Evolutionary conservation across 148 eudicot genomes (phyloP).

Genomic region (Chenopodium formosanum): DNA sequence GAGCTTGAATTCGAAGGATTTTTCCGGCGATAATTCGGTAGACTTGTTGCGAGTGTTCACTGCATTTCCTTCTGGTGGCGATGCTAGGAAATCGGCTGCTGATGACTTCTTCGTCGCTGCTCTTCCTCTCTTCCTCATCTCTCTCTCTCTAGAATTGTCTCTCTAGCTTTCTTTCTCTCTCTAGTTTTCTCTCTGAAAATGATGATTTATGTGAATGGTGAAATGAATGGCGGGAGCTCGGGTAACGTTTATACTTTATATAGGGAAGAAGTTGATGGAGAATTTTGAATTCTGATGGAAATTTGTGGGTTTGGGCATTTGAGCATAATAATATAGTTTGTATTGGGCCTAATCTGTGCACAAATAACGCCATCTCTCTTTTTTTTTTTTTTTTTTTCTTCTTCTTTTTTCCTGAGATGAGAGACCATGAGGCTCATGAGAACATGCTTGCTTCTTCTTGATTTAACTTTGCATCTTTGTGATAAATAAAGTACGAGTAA

Average conservation of each 20-base stretch:
- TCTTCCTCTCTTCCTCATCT: slow-evolving; percentile 22
- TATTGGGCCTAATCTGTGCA: background rate
- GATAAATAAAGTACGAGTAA: too few species aligned
- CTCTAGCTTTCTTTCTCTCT: background rate
- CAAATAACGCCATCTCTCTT: background rate
- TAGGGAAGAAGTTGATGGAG: background rate
- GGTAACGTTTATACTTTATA: too few species aligned
- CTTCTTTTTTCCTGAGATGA: too few species aligned
- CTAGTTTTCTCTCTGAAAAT: background rate
- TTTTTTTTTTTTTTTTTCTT: too few species aligned
- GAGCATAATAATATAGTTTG: too few species aligned
- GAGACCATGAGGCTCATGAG: too few species aligned
- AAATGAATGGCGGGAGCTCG: slow-evolving; percentile 24
- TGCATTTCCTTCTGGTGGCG: slow-evolving; percentile 17
- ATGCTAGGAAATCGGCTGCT: slow-evolving; percentile 26
- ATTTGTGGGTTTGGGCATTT: background rate
- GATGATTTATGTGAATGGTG: background rate
- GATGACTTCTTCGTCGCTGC: slow-evolving; percentile 24
- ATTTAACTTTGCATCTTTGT: too few species aligned
- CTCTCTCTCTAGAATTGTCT: slow-evolving; percentile 6
- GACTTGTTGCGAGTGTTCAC: slow-evolving; percentile 1
- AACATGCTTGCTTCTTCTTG: too few species aligned
- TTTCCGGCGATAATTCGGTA: background rate
- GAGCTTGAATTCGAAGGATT: slow-evolving; percentile 26
- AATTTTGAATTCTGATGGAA: background rate